Percentiles rank a stretch among this genome's conserved stretches.
Conservation (phyloP, 495 filamentous ascomycete species). For the Filosporella fistucella region DNA sequence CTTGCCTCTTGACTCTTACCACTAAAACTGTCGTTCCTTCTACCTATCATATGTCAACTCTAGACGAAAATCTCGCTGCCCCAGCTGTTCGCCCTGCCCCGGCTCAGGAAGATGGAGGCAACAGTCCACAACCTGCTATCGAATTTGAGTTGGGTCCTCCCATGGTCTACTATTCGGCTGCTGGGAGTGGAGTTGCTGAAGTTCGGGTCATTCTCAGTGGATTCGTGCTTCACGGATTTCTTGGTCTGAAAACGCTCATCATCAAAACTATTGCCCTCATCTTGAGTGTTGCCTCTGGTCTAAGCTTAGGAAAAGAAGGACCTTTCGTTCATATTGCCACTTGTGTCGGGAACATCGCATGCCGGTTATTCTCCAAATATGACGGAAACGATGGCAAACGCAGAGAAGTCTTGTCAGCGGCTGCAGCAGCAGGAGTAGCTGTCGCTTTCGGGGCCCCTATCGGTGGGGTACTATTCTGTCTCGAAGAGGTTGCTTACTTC, state of each 20-base stretch:
- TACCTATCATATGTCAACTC: constrained; percentile 73
- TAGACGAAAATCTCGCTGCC: constrained; percentile 71
- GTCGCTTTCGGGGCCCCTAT: constrained; percentile 95
- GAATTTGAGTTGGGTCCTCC: constrained; percentile 45
- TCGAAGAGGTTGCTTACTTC: constrained; percentile 96
- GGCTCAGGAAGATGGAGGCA: constrained; percentile 26
- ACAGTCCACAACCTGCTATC: constrained; percentile 35
- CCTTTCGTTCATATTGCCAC: constrained; percentile 97
- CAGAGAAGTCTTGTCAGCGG: constrained; percentile 88
- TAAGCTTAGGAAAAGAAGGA: constrained; percentile 94
- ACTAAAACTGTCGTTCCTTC: constrained; percentile 92
- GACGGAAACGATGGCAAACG: constrained; percentile 81
- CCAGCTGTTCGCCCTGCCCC: constrained; percentile 28
- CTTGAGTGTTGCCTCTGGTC: constrained; percentile 84
- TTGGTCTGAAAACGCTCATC: constrained; percentile 82
- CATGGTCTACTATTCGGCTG: constrained; percentile 92
- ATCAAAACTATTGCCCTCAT: constrained; percentile 82
- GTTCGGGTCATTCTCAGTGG: constrained; percentile 97
- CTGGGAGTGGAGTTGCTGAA: constrained; percentile 94
- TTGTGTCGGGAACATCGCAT: constrained; percentile 92
- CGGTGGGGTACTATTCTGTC: constrained; percentile 86
- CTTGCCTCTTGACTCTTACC: constrained; percentile 76
- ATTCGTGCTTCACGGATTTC: constrained; percentile 93
- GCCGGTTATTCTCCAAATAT: constrained; percentile 89
- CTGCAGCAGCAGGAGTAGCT: constrained; percentile 87